A percentile compares a stretch with the other conserved stretches of the same genome.
These are phyloP conservation scores for Gossypium davidsonii DNA, from an alignment of 441 rosid species.

Conservation along the genomic window DNA sequence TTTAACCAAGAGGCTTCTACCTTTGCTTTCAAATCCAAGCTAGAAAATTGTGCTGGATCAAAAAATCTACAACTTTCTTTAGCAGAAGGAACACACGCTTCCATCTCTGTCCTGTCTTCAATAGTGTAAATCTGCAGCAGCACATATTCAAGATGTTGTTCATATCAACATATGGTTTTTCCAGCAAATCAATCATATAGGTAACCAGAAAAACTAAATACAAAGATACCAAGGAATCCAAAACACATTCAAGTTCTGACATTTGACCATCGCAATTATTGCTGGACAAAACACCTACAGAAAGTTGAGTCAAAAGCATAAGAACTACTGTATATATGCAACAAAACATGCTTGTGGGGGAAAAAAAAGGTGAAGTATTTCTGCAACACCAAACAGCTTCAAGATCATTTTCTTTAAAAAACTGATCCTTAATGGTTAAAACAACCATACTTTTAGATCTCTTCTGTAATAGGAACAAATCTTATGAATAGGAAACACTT, in stretches of 20 bases:
- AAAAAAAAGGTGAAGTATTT: neutral
- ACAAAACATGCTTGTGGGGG: neutral
- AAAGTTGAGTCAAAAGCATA: conserved; percentile 9
- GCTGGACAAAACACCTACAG: conserved; percentile 40
- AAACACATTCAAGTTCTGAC: conserved; percentile 65
- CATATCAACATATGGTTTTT: neutral
- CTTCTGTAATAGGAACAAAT: neutral
- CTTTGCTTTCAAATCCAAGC: conserved; percentile 47
- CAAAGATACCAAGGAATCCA: conserved; percentile 67
- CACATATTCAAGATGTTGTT: conserved; percentile 11
- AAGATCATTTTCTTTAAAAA: neutral
- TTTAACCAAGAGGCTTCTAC: conserved; percentile 52
- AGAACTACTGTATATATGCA: neutral
- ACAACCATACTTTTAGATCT: neutral
- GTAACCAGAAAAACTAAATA: neutral
- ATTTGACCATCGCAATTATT: conserved; percentile 57
- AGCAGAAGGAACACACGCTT: conserved; percentile 45
- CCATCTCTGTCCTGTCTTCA: conserved; percentile 48
- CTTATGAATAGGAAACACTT: neutral
- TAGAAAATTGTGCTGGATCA: conserved; percentile 37
- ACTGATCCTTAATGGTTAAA: neutral
- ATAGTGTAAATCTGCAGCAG: conserved; percentile 56
- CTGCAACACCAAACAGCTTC: neutral
- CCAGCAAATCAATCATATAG: neutral
- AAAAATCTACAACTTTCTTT: conserved; percentile 53